These are phyloP conservation scores for Sporothrix euskadiensis DNA, from an alignment of 2,329 filamentous ascomycete genomes.

Conservation along the genomic window DNA sequence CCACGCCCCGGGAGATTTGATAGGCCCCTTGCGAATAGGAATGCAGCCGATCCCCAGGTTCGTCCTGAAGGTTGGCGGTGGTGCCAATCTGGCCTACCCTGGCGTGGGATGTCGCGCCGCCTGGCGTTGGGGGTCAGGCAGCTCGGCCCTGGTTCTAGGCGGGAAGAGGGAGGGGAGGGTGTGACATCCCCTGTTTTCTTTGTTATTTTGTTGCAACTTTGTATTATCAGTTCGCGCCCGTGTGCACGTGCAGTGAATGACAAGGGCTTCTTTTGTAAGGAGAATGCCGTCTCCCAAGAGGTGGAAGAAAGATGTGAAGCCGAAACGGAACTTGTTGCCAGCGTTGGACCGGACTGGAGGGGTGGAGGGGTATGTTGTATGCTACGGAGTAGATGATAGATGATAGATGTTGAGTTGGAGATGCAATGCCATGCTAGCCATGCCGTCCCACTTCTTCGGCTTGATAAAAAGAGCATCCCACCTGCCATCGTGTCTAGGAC, in stretches of 20 bases:
- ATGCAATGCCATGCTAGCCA: neutral
- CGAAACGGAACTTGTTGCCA: neutral
- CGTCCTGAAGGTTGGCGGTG: slow-evolving; percentile 27
- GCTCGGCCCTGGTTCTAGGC: neutral
- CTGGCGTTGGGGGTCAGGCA: slow-evolving; percentile 16
- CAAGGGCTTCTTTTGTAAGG: neutral
- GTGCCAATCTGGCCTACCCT: slow-evolving; percentile 21
- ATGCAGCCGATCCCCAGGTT: slow-evolving; percentile 31
- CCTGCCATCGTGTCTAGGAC: neutral
- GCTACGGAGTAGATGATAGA: neutral
- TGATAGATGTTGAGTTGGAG: neutral
- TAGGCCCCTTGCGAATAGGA: slow-evolving; percentile 30
- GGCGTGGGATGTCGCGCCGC: slow-evolving; percentile 30
- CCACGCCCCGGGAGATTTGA: slow-evolving; percentile 30
- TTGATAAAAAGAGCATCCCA: slow-evolving; percentile 13
- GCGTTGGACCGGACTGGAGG: neutral
- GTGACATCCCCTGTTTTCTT: neutral
- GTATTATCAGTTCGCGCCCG: neutral
- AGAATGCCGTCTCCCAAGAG: neutral
- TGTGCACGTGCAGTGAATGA: neutral
- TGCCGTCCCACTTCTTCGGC: slow-evolving; percentile 22
- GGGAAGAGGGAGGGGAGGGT: neutral
- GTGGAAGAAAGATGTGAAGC: slow-evolving; percentile 4
- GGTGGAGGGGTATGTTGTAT: neutral
- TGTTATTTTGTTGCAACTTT: neutral